Evolutionary conservation across 2,329 filamentous ascomycete genomes (phyloP).

Genomic region (Monilinia vaccinii-corymbosi): DNA sequence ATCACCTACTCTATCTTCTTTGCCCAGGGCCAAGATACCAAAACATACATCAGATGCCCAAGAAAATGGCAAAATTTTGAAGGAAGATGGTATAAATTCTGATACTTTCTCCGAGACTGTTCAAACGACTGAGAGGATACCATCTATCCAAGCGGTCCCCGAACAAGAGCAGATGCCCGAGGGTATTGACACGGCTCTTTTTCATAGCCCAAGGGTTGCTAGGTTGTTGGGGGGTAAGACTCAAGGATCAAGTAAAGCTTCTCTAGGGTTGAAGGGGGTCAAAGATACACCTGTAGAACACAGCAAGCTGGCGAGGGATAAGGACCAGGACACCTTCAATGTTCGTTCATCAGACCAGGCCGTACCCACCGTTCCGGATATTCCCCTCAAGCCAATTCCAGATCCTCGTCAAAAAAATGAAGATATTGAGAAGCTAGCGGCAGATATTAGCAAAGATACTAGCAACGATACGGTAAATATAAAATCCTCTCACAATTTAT

Average conservation of each 20-base stretch:
- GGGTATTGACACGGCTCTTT: slow-evolving; percentile 51
- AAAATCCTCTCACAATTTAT: neutral
- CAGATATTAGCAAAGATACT: slow-evolving; percentile 34
- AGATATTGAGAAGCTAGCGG: slow-evolving; percentile 38
- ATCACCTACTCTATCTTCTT: slow-evolving; percentile 39
- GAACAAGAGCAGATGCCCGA: slow-evolving; percentile 42
- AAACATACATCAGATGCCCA: slow-evolving; percentile 35
- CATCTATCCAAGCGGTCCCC: slow-evolving; percentile 22
- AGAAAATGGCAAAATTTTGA: slow-evolving; percentile 16
- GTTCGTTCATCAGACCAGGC: slow-evolving; percentile 14
- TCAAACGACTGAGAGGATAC: slow-evolving; percentile 9
- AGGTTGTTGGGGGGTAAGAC: slow-evolving; percentile 42
- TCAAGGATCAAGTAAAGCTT: slow-evolving; percentile 12
- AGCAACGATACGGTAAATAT: slow-evolving; percentile 22
- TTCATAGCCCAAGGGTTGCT: slow-evolving; percentile 50
- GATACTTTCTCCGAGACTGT: slow-evolving; percentile 30
- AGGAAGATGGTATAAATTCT: slow-evolving; percentile 20
- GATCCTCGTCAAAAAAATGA: slow-evolving; percentile 21
- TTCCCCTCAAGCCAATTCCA: neutral
- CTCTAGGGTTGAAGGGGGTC: slow-evolving; percentile 29
- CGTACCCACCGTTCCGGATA: slow-evolving; percentile 10
- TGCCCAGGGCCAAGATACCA: slow-evolving; percentile 47
- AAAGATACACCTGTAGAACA: slow-evolving; percentile 31
- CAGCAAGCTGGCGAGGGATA: slow-evolving; percentile 20
- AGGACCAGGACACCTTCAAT: slow-evolving; percentile 32